Base-by-base conservation (phyloP, 179 eudicot genomes). In the Actinidia chinensis region DNA sequence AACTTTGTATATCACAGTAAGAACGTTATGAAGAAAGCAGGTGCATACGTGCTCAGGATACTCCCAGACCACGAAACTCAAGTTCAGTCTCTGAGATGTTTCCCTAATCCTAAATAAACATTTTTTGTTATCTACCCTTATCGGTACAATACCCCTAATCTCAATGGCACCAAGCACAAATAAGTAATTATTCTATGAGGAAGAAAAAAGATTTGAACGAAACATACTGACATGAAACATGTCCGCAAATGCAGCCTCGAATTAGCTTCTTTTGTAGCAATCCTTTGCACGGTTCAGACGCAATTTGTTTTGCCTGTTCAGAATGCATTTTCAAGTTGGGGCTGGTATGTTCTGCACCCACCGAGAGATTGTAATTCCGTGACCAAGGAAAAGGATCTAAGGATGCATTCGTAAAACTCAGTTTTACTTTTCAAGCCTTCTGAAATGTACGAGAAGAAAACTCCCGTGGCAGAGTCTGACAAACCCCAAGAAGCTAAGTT, bases 401-500 rank as follows among this genome's bases (percentile, higher is more conserved):
- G 18, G 6, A 47, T 9, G 20, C 28, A 73, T 47, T 28, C 44
- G 6, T 71, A 55, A 15, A 48, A 58, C 28, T 61, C 33, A 40
- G 28, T 54, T 36, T 67, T 8, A 8, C n/a, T n/a, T 46, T 82
- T 89, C 83, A 88, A n/a, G 89, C 88, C 81, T 93, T 94, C 70
- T 89, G 94, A 78, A 92, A 90, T 50, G 91, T 60, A 40, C 93
- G 92, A 46, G 93, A 85, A 51, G 95, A 86, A 67, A 88, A n/a
- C 77, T 17, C n/a, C 97, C 95, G n/a, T 92, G 97, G 42, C 91
- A 87, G 78, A 92, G 95, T 52, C 93, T 82, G 61, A 92, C 95
- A 80, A 92, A 92, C 51, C 97, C 97, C 63, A 91, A 79, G 86
- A 91, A 92, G 79, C 97, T 92, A 75, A 92, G 97, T 83, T 89